phyloP scores from a whole-genome alignment of 176 grass and related monocot genomes.

The Chrysopogon serrulatus region DNA sequence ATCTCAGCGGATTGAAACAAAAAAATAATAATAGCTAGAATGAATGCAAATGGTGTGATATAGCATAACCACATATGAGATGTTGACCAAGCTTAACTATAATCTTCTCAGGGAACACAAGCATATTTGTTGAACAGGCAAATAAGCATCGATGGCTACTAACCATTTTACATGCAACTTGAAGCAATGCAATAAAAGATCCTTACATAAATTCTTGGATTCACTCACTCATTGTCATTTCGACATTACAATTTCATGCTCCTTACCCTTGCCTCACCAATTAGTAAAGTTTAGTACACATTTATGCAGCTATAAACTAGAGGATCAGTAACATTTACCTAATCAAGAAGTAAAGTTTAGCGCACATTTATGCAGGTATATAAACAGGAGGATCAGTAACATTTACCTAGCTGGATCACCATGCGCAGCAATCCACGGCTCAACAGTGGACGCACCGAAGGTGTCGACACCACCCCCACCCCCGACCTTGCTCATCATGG shows the following conservation, averaged over 20 bases:
- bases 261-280: background rate
- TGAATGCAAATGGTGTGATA: conserved; percentile 12
- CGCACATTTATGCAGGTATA: background rate
- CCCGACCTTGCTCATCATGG: conserved; percentile 46
- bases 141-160: background rate
- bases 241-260: background rate
- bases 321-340: conserved; percentile 25
- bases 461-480: conserved; percentile 46
- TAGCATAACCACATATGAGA: background rate
- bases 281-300: background rate
- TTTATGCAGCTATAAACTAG: background rate
- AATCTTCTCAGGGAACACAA: background rate
- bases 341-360: background rate
- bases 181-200: background rate
- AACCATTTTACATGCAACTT: background rate
- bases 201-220: background rate
- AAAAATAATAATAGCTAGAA: background rate
- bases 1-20: background rate
- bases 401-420: conserved; percentile 80
- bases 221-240: background rate
- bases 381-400: background rate
- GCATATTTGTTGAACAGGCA: background rate
- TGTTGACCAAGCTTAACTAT: background rate
- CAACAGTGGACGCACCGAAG: conserved; percentile 69
- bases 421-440: conserved; percentile 87